Base-by-base conservation (phyloP, 2,329 filamentous ascomycete species). In the Thelonectria rubi region DNA sequence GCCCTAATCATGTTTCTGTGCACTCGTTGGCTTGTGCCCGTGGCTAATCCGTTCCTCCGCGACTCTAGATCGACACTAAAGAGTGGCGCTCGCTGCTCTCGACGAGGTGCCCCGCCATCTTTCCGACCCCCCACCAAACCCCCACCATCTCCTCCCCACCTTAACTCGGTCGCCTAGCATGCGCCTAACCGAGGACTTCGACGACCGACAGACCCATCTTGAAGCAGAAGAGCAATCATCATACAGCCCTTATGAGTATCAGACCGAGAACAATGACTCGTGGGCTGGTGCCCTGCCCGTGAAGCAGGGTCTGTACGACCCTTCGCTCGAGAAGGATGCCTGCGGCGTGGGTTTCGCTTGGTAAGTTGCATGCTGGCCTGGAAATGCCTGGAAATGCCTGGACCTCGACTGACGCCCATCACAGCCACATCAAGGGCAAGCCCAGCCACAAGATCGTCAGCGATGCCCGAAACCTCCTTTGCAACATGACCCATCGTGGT, bases 401-500 rank as follows among this genome's bases (percentile, higher is more conserved):
- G n/a, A n/a, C n/a, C n/a, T n/a, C n/a, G n/a, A 50, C 69, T 75
- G 59, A 74, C 65, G 57, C 63, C 18, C 62, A 56, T 17, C 61
- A 62, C 71, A 96, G 93, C 83, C 92, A 98, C 79, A 98, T 98
- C 80, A 98, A 98, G 85, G 95, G 95, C 83, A 91, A 92, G 79
- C 80, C 94, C 66, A 98, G 94, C 84, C 95, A 98, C 86, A 99
- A 98, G 78, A 98, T 98, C 75, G 91, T 98, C 67, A 97, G 91
- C 81, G 94, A 98, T 97, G 92, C 94, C 69, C 91, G 92, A 69
- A 97, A 94, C 80, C 85, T 99, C 65, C 89, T 99, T 66, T 99
- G 95, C 86, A 98, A 99, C 86, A 99, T 99, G 95, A 98, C 95
- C 85, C 95, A 99, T 84, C 91, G 95, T 78, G 95, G 95, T 84